Evolutionary conservation across 257 asterid species (phyloP).

Genomic region (Hygrophila difformis): DNA sequence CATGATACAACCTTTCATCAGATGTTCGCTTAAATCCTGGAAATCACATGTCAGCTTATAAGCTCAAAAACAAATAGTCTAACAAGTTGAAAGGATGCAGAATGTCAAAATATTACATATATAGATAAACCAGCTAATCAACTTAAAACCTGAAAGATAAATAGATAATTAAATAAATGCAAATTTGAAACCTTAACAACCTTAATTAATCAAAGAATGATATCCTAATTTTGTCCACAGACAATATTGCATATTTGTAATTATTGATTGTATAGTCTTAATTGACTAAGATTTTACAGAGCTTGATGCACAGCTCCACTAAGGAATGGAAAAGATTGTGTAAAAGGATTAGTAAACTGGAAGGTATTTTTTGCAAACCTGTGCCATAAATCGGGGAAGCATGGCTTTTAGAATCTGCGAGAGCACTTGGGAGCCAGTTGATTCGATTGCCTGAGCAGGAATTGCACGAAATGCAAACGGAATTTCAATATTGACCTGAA

Average conservation of each 20-base stretch:
- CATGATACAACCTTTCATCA: too few relatives aligned
- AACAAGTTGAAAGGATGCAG: too few relatives aligned
- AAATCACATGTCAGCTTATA: too few relatives aligned
- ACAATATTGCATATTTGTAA: neutral
- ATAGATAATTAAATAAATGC: too few relatives aligned
- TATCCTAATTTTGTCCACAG: neutral
- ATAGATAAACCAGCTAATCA: too few relatives aligned
- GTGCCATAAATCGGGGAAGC: conserved; percentile 95
- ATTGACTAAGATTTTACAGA: too few relatives aligned
- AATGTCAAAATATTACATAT: too few relatives aligned
- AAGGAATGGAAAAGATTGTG: too few relatives aligned
- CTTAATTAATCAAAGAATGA: neutral
- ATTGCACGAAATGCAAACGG: conserved; percentile 88
- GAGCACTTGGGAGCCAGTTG: conserved; percentile 85
- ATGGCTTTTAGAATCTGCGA: conserved; percentile 72
- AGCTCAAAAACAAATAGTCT: too few relatives aligned
- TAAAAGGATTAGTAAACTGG: neutral
- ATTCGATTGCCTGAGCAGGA: conserved; percentile 67
- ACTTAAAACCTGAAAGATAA: too few relatives aligned
- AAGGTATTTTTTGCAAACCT: conserved; percentile 34
- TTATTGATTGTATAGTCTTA: neutral
- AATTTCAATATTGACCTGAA: conserved; percentile 81
- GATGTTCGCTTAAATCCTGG: too few relatives aligned
- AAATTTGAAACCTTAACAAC: neutral
- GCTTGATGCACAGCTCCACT: too few relatives aligned